Evolutionary conservation across 495 filamentous ascomycete genomes (phyloP), one percentile per base, ranked within the genome.

Genomic region (Apodospora peruviana): DNA sequence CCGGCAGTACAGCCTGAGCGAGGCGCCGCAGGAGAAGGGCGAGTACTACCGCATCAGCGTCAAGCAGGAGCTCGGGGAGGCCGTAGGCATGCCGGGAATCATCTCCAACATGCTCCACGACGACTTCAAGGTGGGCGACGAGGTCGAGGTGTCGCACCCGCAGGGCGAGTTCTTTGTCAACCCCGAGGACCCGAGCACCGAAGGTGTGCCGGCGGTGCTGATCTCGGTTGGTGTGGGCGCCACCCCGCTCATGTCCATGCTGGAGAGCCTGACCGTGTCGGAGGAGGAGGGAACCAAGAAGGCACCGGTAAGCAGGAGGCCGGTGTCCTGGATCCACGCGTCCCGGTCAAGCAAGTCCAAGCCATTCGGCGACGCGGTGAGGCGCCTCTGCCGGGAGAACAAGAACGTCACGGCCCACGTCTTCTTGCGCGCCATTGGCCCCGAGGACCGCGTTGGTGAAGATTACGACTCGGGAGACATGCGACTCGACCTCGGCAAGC

Each of bases 51-150:
- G 84, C 43, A 81, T 88, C 65, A 83, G 75, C 48, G 79, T 90
- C 40, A 87, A 87, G 74, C 71, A 66, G 48, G 84, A 90, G 47
- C 57, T 62, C 0, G 80, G 75, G 8, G 48, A 74, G 16, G 57
- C 72, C 16, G 55, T 71, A 17, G 52, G 47, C 46, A 22, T 72
- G 51, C 75, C 80, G 0, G 85, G 85, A 7, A 73, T 82, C 53
- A 72, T 90, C 14, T 87, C 83, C 20, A 88, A 88, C 56, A 60
- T 84, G 42, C 70, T 90, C 11, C 85, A 88, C 64, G 77, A 75
- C 48, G 55, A 67, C 21, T 76, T 76, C 62, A 59, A 71, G 9
- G 76, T 75, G 22, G 86, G 86, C 48, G 82, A 85, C 57, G 65
- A 67, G 23, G 58, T 89, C 19, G 71, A 83, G 58, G 65, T 89